Evolutionary conservation across 1,284 basidiomycete species (phyloP).

Genomic region (Fomitopsis betulina): DNA sequence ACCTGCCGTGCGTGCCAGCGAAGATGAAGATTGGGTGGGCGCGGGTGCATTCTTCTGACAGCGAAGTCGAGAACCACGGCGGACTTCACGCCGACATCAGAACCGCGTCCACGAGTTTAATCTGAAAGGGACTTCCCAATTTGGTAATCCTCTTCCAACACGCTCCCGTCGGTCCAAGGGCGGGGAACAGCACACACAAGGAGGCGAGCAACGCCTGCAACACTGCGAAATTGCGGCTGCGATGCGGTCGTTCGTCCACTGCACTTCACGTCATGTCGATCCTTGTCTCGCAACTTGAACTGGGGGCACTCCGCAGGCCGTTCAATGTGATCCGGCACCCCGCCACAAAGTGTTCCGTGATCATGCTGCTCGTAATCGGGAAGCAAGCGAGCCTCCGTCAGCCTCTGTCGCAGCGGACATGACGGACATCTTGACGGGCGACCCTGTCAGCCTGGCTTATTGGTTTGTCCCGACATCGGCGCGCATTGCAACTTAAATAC

Average conservation of each 20-base stretch:
- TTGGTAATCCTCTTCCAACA: background rate
- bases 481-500: background rate
- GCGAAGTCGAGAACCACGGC: background rate
- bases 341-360: conserved; percentile 1
- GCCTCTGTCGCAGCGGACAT: background rate
- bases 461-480: background rate
- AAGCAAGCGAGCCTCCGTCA: background rate
- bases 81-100: background rate
- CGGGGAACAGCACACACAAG: background rate
- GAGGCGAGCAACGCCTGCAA: background rate
- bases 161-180: background rate
- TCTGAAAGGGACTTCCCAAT: background rate
- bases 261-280: background rate
- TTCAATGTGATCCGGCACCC: background rate
- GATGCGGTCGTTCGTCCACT: background rate
- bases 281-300: background rate
- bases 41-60: background rate
- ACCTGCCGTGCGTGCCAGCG: background rate
- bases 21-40: background rate
- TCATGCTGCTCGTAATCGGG: background rate
- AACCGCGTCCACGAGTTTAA: background rate
- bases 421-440: background rate
- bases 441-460: background rate
- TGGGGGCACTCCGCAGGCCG: background rate
- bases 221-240: background rate